phyloP scores from a whole-genome alignment of 345 rosid species.

The Ceriops zippeliana region DNA sequence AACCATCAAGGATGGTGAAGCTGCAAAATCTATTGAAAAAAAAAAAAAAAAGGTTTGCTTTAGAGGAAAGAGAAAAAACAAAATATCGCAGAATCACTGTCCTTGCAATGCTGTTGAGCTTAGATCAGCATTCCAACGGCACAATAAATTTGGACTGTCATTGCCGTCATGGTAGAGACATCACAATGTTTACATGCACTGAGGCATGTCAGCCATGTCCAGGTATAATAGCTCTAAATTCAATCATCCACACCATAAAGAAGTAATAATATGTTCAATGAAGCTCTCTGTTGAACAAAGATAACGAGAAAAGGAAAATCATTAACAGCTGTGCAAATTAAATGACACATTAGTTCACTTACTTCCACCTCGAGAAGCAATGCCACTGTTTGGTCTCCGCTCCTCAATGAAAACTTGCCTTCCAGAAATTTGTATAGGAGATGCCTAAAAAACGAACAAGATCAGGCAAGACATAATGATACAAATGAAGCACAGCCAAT shows the following conservation, averaged over 20 bases:
- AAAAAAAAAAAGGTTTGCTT: too few species aligned
- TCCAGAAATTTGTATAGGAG: slow-evolving; percentile 88
- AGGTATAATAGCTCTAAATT: not conserved
- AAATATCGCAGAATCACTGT: too few species aligned
- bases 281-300: not conserved
- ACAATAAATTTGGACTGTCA: too few species aligned
- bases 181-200: not conserved
- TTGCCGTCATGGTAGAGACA: not conserved
- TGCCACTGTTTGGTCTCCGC: slow-evolving; percentile 81
- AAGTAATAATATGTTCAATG: too few species aligned
- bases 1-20: too few species aligned
- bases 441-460: slow-evolving; percentile 50
- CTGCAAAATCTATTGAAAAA: too few species aligned
- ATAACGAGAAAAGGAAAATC: not conserved
- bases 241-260: too few species aligned
- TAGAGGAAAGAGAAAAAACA: too few species aligned
- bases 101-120: too few species aligned
- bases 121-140: too few species aligned
- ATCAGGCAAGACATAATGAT: not conserved
- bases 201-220: not conserved
- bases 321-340: not conserved
- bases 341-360: slow-evolving; percentile 24
- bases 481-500: not conserved
- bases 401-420: slow-evolving; percentile 85
- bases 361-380: slow-evolving; percentile 83